Conservation (phyloP, 1,284 basidiomycete species). For the Cryptococcus sp. region DNA sequence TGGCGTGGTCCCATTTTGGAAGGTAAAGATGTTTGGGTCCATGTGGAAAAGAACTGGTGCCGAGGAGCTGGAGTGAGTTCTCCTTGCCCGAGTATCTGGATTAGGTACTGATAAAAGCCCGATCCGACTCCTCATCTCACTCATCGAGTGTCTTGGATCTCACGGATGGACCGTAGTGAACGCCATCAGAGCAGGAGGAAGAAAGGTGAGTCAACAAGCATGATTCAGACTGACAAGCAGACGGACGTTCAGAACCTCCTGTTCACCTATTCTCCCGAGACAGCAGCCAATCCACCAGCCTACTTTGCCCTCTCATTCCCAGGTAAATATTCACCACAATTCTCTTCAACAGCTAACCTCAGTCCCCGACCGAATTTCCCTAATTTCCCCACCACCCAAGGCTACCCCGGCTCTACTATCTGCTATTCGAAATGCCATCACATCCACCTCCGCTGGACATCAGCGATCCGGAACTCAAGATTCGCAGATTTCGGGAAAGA, state of each 20-base stretch:
- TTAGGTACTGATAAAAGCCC: constrained; percentile 13
- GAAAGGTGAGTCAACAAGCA: constrained; percentile 19
- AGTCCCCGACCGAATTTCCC: constrained; percentile 42
- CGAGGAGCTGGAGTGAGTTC: constrained; percentile 39
- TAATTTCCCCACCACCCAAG: constrained; percentile 35
- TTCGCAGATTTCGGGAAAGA: background rate
- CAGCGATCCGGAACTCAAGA: background rate
- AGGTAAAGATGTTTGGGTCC: constrained; percentile 26
- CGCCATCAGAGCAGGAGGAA: constrained; percentile 24
- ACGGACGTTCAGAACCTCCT: constrained; percentile 38
- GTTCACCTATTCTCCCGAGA: constrained; percentile 22
- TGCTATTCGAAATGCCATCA: constrained; percentile 32
- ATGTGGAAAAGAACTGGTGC: constrained; percentile 39
- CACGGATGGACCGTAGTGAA: constrained; percentile 36
- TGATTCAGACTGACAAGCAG: constrained; percentile 13
- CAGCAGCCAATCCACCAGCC: constrained; percentile 20
- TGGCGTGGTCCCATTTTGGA: constrained; percentile 13
- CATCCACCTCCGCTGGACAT: constrained; percentile 8
- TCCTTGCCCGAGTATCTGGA: background rate
- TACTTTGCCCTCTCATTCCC: constrained; percentile 44
- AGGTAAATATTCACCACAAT: constrained; percentile 9
- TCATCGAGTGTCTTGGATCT: constrained; percentile 29
- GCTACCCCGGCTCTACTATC: constrained; percentile 28
- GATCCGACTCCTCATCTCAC: constrained; percentile 30
- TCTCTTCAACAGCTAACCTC: constrained; percentile 2